phyloP scores from a whole-genome alignment of 148 eudicot genomes.

The Fagopyrum esculentum region DNA sequence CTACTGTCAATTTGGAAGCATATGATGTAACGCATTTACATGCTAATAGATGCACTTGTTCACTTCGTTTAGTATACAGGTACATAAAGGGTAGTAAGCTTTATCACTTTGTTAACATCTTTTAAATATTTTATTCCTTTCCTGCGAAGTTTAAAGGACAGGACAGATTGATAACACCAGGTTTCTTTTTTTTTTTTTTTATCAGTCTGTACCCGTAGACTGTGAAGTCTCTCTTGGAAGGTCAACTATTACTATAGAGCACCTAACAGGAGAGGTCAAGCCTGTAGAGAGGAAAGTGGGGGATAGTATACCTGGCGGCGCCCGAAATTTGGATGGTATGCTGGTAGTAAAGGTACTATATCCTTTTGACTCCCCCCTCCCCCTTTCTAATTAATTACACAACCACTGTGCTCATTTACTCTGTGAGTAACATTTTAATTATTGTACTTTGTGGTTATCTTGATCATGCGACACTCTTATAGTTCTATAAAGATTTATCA shows the following conservation, averaged over 20 bases:
- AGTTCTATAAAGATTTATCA: not conserved
- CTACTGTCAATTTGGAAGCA: not conserved
- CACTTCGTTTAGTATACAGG: not conserved
- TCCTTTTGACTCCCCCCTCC: not conserved
- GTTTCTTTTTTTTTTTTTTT: not conserved
- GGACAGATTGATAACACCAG: not conserved
- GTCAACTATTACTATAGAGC: constrained; percentile 92
- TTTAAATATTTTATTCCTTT: not conserved
- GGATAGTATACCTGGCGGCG: constrained; percentile 94
- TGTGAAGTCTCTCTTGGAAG: constrained; percentile 88
- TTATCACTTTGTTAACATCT: not conserved
- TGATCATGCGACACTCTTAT: not conserved
- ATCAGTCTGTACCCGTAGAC: constrained; percentile 96
- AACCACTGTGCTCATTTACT: constrained; percentile 1
- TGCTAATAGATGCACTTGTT: not conserved
- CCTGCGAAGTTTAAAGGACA: not conserved
- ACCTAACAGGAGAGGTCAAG: constrained; percentile 95
- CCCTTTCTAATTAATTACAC: not conserved
- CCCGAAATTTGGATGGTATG: constrained; percentile 97
- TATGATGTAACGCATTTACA: not conserved
- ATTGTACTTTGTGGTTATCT: not conserved
- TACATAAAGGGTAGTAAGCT: not conserved
- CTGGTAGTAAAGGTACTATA: constrained; percentile 69
- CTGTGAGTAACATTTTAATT: not conserved
- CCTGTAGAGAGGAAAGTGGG: constrained; percentile 72